Base-by-base conservation (phyloP, 2,329 filamentous ascomycete species). In the Lasiodiplodia sp. region DNA sequence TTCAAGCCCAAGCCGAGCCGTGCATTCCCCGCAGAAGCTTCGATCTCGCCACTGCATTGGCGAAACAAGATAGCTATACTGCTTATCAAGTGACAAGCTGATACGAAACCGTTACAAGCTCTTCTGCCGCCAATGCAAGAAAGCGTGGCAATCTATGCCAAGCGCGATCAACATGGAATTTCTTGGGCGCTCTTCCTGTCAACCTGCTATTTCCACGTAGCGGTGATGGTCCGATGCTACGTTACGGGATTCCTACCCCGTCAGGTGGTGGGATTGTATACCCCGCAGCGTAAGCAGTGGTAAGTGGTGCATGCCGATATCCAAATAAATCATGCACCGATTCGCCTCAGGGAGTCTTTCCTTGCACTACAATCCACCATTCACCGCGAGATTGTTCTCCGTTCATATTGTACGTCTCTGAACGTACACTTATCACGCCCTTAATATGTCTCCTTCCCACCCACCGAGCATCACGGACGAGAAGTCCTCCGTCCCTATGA, bases 71-170 rank as follows among this genome's bases (percentile, higher is more conserved):
- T 47, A 49, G 25, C 14, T 21, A 28, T 14, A 38, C 12, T 51
- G 60, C 60, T 28, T 52, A 52, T 64, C 60, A 64, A 37, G 31
- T 28, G 60, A 47, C 44, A 52, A 38, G 47, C 47, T 64, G 60
- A 52, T 64, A 64, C 18, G 44, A 23, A 52, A 3, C 6, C 23
- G 38, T 31, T 38, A 18, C 38, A 2, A 28, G 28, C 60, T 51
- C 25, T 6, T 64, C n/a, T 64, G 60, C 28, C 47, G 28, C 60
- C 60, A 63, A 63, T 63, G 16, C 40, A 51, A 63, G 18, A 16
- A 16, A 11, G 25, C 7, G 58, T n/a, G 58, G 40, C 25, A 63
- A 63, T 63, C 58, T 51, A 63, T 63, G 58, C 58, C 58, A 51
- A 51, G 58, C 2, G 40, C 12, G 25, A 49, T 31, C 38, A 28